Evolutionary conservation across 2,329 filamentous ascomycete species (phyloP).

Genomic region (Drechslerella dactyloides): DNA sequence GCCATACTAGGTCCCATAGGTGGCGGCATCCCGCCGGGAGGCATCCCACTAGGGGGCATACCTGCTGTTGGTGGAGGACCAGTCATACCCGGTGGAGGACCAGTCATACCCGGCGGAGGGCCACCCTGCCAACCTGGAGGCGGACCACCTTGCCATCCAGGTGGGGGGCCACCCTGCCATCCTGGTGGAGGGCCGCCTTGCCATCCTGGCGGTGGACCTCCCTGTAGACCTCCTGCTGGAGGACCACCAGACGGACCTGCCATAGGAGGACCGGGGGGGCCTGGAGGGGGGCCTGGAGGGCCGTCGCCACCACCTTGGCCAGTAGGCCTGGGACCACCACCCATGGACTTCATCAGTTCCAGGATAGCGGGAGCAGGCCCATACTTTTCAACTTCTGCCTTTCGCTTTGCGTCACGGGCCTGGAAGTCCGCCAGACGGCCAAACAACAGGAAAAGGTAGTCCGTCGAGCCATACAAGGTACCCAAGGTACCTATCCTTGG

Average conservation of each 20-base stretch:
- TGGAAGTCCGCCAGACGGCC: conserved; percentile 80
- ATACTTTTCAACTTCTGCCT: conserved; percentile 70
- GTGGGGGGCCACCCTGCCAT: conserved; percentile 35
- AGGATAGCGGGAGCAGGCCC: conserved; percentile 45
- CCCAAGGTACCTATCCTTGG: conserved; percentile 77
- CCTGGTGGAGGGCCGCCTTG: conserved; percentile 37
- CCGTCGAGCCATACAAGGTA: conserved; percentile 84
- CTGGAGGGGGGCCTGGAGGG: conserved; percentile 13
- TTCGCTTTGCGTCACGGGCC: conserved; percentile 76
- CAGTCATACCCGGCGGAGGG: conserved; percentile 17
- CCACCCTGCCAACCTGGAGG: conserved; percentile 34
- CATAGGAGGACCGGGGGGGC: conserved; percentile 20
- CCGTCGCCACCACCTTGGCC: conserved; percentile 29
- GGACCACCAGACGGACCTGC: conserved; percentile 18
- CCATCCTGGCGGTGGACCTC: conserved; percentile 29
- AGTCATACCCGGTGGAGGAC: conserved; percentile 9
- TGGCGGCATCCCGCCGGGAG: conserved; percentile 23
- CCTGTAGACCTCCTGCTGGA: conserved; percentile 27
- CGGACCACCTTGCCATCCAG: conserved; percentile 21
- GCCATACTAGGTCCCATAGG: conserved; percentile 7
- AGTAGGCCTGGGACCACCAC: conserved; percentile 55
- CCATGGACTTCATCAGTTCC: conserved; percentile 63
- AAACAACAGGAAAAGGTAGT: conserved; percentile 82
- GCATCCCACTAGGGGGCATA: conserved; percentile 13
- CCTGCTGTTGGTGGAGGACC: conserved; percentile 3